Base-by-base conservation (phyloP, 306 rosid genomes). In the Cicer judaicum region DNA sequence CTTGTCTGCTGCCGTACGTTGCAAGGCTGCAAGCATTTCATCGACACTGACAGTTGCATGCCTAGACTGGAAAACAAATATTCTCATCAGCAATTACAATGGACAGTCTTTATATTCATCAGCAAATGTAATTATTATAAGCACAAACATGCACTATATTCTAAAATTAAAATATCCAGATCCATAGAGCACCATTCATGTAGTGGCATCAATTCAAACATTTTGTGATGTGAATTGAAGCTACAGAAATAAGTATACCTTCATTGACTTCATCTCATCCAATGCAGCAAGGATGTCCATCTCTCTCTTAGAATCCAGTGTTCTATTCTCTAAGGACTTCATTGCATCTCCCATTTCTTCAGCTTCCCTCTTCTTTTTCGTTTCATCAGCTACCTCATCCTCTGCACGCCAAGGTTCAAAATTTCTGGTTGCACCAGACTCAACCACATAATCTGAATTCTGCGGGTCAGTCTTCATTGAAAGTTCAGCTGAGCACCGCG, bases 261-360 rank as follows among this genome's bases (percentile, higher is more conserved):
- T 93, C 98, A 91, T 91, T 53, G 98, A 93, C 83, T 88, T 93
- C 98, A 93, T 93, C 82, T 93, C 98, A 85, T 93, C 98, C 84
- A 93, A 77, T 43, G 98, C 96, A 64, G 98, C 96, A 74, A 93
- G 84, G 76, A 91, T 89, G 74, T 84, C 87, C 87, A 84, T 80
- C 83, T 84, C 85, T 71, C 84, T 84, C 76, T 93, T 93, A 7
- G 98, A 93, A 80, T 93, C 98, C 80, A 87, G 76, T 12, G 97
- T 93, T 86, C 98, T 78, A 71, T 93, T 91, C 75, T 93, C 97
- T 72, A 91, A 68, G 10, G 97, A 88, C 67, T 84, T 91, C 98
- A 93, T 93, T 0, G 98, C 90, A 73, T 93, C 98, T 12, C 98
- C 97, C 89, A 87, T 64, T 72, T 93, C 97, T 78, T 93, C 96